Evolutionary conservation across 441 rosid species (phyloP), one percentile per base, ranked within the genome.

Genomic region (Kokia cookei): DNA sequence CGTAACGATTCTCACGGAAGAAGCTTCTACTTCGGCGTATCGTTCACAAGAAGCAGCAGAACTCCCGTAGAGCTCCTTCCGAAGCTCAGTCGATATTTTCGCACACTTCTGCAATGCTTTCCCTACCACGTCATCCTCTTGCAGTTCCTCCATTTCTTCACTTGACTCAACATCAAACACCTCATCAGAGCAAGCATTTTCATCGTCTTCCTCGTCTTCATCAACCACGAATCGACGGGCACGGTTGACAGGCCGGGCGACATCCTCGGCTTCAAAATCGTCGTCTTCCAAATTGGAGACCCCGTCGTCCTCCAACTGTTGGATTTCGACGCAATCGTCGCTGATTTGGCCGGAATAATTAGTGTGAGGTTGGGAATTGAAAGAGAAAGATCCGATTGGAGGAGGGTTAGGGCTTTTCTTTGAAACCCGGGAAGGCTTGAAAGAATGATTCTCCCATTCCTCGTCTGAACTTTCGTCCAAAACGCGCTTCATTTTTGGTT

Each of bases 391-490:
- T 79, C 90, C 93, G 73, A 95, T 86, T 7, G 94, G 86, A 48
- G 86, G 87, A 5, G 87, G 86, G 0, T 73, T 81, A 17, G 82
- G 78, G 50, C 86, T 57, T 19, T 76, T 75, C 77, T 84, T 80
- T 71, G 92, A 87, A 55, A 90, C 87, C 22, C 94, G 94, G 11
- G 97, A 93, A 32, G 99, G 84, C 79, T 89, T 85, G 82, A 93
- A 95, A 43, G 91, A 84, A 84, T 86, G 91, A 27, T 82, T 76
- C 14, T 83, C 86, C 99, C 98, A 95, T 80, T 93, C 97, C 48
- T 90, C 97, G 74, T 93, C 98, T 29, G 99, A 85, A 86, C 92
- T 92, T 82, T 95, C 97, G 22, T 84, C 82, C 82, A 89, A 90
- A 50, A 60, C 89, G 69, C 97, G 97, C 84, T 91, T 95, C 99